Evolutionary conservation across 2,329 filamentous ascomycete species (phyloP), one percentile per base, ranked within the genome.

Genomic region (Aspergillus fructus): DNA sequence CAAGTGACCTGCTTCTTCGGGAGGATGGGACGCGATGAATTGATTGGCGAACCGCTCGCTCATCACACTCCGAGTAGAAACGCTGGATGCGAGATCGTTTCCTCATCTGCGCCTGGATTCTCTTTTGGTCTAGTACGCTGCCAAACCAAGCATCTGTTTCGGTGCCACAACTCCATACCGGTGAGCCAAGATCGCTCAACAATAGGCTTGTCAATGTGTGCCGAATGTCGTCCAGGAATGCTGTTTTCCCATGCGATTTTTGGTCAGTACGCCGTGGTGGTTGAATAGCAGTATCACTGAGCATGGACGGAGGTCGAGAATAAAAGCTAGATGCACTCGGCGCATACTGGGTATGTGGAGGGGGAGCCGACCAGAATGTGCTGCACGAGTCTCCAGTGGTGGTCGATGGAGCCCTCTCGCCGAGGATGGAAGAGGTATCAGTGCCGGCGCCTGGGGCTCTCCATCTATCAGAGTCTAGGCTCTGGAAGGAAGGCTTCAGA

Each of bases 361-460:
- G 88, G 64, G 93, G 92, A 0, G 90, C 90, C 3, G 93, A 96
- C 91, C 92, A 97, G 70, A 93, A 96, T 0, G 91, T 94, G 15
- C 86, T 86, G 23, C 84, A 83, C 0, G 90, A 89, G 66, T 94
- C 91, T 58, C 89, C 87, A 0, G 89, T 87, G 43, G 66, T 83
- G 70, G 59, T 90, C 82, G 74, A 96, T 84, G 74, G 89, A 85
- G 70, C 91, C 85, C 62, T 86, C 4, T 74, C 70, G n/a, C 92
- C 88, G 59, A 74, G 73, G 54, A 78, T 65, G 48, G 79, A 78
- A 24, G 88, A 80, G 6, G 88, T 81, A 62, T 91, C 89, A 2
- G 85, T 79, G 2, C 81, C 80, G 1, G 83, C 82, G 66, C 81
- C 81, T 78, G 68, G 82, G 74, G 67, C 68, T 48, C 81, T 84